Evolutionary conservation across 164 flowering plant species (phyloP).

Genomic region (Aristolochia fimbriata): DNA sequence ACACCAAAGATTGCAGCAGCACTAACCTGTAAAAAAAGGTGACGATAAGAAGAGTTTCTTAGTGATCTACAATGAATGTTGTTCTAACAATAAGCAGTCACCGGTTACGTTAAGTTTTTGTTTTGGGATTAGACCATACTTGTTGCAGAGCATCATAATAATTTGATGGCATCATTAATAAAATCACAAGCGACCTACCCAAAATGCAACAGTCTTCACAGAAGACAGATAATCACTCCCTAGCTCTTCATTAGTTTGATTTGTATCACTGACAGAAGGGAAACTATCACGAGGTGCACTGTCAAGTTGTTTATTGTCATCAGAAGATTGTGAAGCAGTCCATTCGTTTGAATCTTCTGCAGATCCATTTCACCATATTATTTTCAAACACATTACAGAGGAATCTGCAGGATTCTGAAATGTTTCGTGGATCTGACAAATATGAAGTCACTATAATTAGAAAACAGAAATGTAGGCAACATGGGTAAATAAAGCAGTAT

Average conservation of each 20-base stretch:
- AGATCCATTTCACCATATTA: conserved; percentile 25
- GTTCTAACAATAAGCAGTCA: neutral
- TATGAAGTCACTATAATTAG: conserved; percentile 1
- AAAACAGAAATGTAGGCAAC: neutral
- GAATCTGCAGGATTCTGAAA: conserved; percentile 3
- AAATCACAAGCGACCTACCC: conserved; percentile 35
- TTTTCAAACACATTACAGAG: conserved; percentile 15
- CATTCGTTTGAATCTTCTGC: conserved; percentile 35
- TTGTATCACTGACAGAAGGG: conserved; percentile 15
- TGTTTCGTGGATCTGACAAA: conserved; percentile 5
- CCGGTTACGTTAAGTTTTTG: too few species aligned
- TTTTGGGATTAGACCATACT: too few species aligned
- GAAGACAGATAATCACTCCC: conserved; percentile 30
- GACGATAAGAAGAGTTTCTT: neutral
- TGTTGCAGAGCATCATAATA: too few species aligned
- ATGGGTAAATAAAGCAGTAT: neutral
- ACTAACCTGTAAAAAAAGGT: conserved; percentile 36
- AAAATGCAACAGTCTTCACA: conserved; percentile 54
- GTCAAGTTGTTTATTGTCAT: conserved; percentile 13
- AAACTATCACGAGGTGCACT: conserved; percentile 8
- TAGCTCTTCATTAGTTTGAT: conserved; percentile 14
- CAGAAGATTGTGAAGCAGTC: conserved; percentile 16
- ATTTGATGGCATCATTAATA: too few species aligned
- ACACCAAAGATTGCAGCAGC: conserved; percentile 82
- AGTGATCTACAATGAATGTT: neutral